Evolutionary conservation across 1,284 basidiomycete species (phyloP).

Genomic region (Ganoderma lucidum): DNA sequence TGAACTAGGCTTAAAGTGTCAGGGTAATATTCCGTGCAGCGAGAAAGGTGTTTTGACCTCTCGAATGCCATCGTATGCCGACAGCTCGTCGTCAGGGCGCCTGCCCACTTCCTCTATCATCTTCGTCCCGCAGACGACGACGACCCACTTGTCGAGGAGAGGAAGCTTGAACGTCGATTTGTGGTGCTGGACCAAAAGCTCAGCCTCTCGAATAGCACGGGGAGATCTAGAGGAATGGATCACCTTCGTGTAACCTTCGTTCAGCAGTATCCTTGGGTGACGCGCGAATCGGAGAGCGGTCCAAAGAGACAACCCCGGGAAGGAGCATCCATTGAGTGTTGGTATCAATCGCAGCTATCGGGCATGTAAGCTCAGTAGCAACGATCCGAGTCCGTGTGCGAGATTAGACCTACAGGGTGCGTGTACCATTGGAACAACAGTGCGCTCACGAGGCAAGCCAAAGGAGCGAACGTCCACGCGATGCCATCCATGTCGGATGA

Average conservation of each 20-base stretch:
- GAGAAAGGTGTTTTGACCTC: neutral
- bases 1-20: conserved; percentile 30
- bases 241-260: conserved; percentile 34
- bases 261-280: conserved; percentile 19
- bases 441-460: neutral
- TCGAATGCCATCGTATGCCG: conserved; percentile 37
- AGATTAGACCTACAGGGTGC: conserved; percentile 4
- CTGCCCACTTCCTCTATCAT: conserved; percentile 46
- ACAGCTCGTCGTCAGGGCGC: conserved; percentile 44
- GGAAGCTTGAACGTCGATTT: conserved; percentile 44
- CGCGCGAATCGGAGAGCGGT: conserved; percentile 21
- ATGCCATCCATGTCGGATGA: neutral
- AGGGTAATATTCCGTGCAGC: conserved; percentile 27
- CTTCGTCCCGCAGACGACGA: conserved; percentile 42
- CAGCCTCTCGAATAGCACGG: neutral
- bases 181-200: conserved; percentile 28
- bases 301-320: conserved; percentile 35
- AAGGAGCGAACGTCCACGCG: neutral
- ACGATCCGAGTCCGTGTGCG: neutral
- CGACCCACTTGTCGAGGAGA: conserved; percentile 39
- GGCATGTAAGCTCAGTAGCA: neutral
- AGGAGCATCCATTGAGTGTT: neutral
- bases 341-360: neutral
- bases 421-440: neutral
- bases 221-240: neutral